Evolutionary conservation across 2,329 filamentous ascomycete genomes (phyloP).

Genomic region (Corinectria fuckeliana): DNA sequence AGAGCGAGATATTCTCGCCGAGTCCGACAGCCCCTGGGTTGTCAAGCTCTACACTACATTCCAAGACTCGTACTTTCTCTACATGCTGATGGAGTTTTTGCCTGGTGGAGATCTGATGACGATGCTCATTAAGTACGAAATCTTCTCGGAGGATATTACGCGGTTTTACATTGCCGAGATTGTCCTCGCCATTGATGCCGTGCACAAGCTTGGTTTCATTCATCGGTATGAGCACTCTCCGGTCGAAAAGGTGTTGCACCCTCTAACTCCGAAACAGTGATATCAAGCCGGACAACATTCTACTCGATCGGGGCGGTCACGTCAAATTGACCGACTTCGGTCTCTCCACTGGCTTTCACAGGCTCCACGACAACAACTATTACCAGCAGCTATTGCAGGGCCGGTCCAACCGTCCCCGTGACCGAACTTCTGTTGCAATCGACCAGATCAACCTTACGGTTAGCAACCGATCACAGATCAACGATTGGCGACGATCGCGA

Average conservation of each 20-base stretch:
- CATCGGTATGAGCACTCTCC: constrained; percentile 75
- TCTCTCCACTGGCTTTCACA: constrained; percentile 96
- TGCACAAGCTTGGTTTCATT: constrained; percentile 97
- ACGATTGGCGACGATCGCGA: constrained; percentile 96
- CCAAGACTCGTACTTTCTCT: constrained; percentile 94
- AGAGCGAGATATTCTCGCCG: constrained; percentile 95
- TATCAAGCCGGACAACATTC: constrained; percentile 98
- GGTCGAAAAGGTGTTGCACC: background rate
- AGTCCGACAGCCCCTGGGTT: constrained; percentile 99
- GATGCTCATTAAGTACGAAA: constrained; percentile 99
- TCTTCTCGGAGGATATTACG: constrained; percentile 98
- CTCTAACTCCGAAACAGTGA: constrained; percentile 65
- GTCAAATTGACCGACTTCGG: constrained; percentile 99
- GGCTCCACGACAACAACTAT: constrained; percentile 96
- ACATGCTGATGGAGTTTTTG: constrained; percentile 99
- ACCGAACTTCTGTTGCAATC: constrained; percentile 92
- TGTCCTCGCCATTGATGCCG: constrained; percentile 96
- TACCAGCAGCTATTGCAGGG: constrained; percentile 95
- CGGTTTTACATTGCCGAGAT: constrained; percentile 99
- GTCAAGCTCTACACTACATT: constrained; percentile 99
- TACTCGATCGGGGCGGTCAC: constrained; percentile 92
- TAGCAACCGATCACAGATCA: constrained; percentile 96
- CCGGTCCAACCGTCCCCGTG: constrained; percentile 73
- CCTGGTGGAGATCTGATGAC: constrained; percentile 99
- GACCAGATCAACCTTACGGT: constrained; percentile 99